Conservation (phyloP, 2,329 filamentous ascomycete species). For the Ceratocystis smalleyi region DNA sequence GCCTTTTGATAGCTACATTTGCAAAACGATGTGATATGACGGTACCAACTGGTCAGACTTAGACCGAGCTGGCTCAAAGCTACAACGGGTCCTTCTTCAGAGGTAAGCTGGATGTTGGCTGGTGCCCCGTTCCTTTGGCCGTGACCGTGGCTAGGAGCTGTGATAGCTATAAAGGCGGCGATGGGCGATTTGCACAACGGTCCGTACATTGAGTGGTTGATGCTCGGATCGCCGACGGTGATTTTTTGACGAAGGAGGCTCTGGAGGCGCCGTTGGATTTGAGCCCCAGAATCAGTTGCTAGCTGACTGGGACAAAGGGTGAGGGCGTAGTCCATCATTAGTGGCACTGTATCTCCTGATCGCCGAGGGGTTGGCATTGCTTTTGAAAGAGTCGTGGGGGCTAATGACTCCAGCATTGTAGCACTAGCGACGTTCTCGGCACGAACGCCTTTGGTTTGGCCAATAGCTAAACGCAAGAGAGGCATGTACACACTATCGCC, state of each 20-base stretch:
- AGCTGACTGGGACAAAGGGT: slow-evolving; percentile 8
- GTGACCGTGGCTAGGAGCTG: slow-evolving; percentile 1
- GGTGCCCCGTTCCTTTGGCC: neutral
- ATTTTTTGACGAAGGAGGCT: neutral
- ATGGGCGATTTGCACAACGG: slow-evolving; percentile 13
- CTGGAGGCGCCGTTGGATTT: slow-evolving; percentile 11
- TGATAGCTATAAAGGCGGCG: slow-evolving; percentile 9
- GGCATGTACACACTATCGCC: slow-evolving; percentile 12
- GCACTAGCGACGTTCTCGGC: slow-evolving; percentile 9
- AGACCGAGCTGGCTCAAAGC: slow-evolving; percentile 10
- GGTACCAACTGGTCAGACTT: slow-evolving; percentile 7
- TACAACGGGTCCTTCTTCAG: neutral
- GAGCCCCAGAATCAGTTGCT: slow-evolving; percentile 1
- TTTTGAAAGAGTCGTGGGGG: slow-evolving; percentile 5
- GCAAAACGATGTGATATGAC: slow-evolving; percentile 11
- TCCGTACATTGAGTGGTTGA: slow-evolving; percentile 15
- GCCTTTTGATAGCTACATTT: slow-evolving; percentile 10
- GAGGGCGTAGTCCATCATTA: slow-evolving; percentile 14
- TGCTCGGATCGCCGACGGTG: slow-evolving; percentile 3
- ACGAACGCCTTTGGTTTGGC: neutral
- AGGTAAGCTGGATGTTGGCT: neutral
- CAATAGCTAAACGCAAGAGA: slow-evolving; percentile 10
- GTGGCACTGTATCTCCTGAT: neutral
- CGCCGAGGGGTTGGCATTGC: neutral
- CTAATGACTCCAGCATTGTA: slow-evolving; percentile 4